Evolutionary conservation across 768 basidiomycete genomes (phyloP).

Genomic region (Hypsizygus marmoreus): DNA sequence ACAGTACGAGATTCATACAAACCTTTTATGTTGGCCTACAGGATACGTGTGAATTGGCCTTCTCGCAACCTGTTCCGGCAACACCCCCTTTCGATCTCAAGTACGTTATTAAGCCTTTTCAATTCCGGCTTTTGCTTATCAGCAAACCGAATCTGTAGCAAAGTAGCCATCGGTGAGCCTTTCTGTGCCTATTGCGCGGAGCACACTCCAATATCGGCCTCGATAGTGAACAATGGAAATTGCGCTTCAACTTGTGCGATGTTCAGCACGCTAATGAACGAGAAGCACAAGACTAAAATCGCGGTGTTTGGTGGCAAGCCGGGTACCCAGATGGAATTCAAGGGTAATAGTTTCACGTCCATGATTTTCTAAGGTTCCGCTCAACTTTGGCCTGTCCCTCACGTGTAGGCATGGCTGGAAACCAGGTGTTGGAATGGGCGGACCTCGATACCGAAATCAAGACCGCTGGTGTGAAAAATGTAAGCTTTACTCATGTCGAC

Average conservation of each 20-base stretch:
- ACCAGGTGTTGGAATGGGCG: slow-evolving; percentile 63
- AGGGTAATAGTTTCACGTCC: slow-evolving; percentile 33
- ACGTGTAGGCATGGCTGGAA: slow-evolving; percentile 54
- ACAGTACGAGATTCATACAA: not conserved
- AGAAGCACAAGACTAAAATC: slow-evolving; percentile 52
- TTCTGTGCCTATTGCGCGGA: too few species aligned
- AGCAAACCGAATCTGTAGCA: slow-evolving; percentile 25
- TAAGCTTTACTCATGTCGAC: too few species aligned
- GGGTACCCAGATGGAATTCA: slow-evolving; percentile 49
- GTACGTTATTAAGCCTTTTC: slow-evolving; percentile 27
- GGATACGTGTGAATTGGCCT: slow-evolving; percentile 46
- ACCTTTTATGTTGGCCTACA: slow-evolving; percentile 14
- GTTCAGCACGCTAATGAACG: slow-evolving; percentile 64
- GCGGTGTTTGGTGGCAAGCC: slow-evolving; percentile 63
- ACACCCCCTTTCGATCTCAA: slow-evolving; percentile 48
- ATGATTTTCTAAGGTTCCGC: not conserved
- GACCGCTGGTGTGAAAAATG: slow-evolving; percentile 53
- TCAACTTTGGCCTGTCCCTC: not conserved
- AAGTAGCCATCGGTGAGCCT: slow-evolving; percentile 49
- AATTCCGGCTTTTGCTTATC: not conserved
- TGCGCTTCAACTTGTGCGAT: slow-evolving; percentile 67
- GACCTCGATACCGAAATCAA: slow-evolving; percentile 64
- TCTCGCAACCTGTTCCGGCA: slow-evolving; percentile 39
- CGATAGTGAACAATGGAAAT: slow-evolving; percentile 44
- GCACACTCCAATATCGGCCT: too few species aligned